Conservation (phyloP, 305 asterid genomes). For the Coffea humblotiana region DNA sequence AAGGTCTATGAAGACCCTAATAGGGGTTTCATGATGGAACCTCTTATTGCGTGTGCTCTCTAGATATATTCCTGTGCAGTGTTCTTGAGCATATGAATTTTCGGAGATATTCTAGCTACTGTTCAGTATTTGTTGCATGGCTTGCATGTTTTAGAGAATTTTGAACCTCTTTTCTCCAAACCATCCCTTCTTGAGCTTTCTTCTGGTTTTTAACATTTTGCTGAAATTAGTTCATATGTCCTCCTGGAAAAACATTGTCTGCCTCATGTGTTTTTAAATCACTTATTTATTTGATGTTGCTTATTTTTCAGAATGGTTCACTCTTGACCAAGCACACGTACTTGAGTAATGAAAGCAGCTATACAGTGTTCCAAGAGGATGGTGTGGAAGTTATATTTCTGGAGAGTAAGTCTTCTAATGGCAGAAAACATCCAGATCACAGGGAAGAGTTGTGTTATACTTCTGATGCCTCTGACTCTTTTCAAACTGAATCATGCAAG, state of each 20-base stretch:
- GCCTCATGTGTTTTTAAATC: constrained; percentile 11
- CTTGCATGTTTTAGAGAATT: not conserved
- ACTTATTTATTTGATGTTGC: constrained; percentile 27
- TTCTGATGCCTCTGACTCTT: constrained; percentile 49
- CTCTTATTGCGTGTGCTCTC: not conserved
- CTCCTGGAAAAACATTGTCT: not conserved
- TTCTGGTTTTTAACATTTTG: not conserved
- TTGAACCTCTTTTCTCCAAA: not conserved
- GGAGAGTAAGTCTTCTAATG: constrained; percentile 46
- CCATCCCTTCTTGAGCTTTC: not conserved
- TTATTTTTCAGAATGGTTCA: constrained; percentile 67
- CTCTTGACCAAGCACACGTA: constrained; percentile 75
- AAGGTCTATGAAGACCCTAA: not conserved
- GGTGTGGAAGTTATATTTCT: constrained; percentile 70
- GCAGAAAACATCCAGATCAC: constrained; percentile 36
- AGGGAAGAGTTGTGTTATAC: constrained; percentile 43
- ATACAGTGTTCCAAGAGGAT: constrained; percentile 74
- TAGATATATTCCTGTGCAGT: not conserved
- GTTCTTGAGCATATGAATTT: not conserved
- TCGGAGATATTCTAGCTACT: not conserved
- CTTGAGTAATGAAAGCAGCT: constrained; percentile 89
- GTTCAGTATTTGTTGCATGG: not conserved
- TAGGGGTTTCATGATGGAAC: not conserved
- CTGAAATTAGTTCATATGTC: not conserved
- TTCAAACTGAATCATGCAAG: constrained; percentile 51